Evolutionary conservation across 1,284 basidiomycete species (phyloP).

Genomic region (Tremellales sp.): DNA sequence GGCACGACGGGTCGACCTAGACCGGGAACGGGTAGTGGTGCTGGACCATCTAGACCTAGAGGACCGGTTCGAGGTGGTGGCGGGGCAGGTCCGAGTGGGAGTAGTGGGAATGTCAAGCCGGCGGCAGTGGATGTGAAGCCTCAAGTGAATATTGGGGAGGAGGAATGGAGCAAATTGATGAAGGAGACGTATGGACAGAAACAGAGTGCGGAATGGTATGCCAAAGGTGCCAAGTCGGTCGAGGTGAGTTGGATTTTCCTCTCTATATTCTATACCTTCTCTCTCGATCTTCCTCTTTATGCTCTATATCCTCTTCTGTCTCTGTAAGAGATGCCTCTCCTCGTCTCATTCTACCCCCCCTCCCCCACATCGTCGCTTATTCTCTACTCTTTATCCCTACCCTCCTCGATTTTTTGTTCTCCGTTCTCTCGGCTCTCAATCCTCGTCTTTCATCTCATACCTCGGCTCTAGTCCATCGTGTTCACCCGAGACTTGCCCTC

Average conservation of each 20-base stretch:
- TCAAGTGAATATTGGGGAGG: conserved; percentile 27
- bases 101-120: not conserved
- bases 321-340: too few relatives aligned
- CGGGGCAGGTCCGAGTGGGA: conserved; percentile 1
- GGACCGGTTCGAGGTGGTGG: conserved; percentile 8
- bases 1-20: conserved; percentile 4
- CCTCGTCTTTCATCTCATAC: too few relatives aligned
- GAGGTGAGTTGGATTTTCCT: conserved; percentile 44
- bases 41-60: conserved; percentile 11
- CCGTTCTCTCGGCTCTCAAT: too few relatives aligned
- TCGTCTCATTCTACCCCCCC: too few relatives aligned
- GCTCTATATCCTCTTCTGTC: too few relatives aligned
- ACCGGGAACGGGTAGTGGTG: conserved; percentile 6
- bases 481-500: too few relatives aligned
- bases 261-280: not conserved
- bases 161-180: conserved; percentile 47
- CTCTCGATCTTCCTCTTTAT: not conserved
- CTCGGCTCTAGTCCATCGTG: too few relatives aligned
- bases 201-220: conserved; percentile 39
- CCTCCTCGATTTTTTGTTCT: too few relatives aligned
- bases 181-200: conserved; percentile 30
- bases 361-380: too few relatives aligned
- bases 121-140: conserved; percentile 20
- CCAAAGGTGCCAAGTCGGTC: conserved; percentile 53
- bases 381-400: too few relatives aligned